These are phyloP conservation scores for Hygrophorus russula DNA, from an alignment of 768 basidiomycete species.

Conservation along the genomic window DNA sequence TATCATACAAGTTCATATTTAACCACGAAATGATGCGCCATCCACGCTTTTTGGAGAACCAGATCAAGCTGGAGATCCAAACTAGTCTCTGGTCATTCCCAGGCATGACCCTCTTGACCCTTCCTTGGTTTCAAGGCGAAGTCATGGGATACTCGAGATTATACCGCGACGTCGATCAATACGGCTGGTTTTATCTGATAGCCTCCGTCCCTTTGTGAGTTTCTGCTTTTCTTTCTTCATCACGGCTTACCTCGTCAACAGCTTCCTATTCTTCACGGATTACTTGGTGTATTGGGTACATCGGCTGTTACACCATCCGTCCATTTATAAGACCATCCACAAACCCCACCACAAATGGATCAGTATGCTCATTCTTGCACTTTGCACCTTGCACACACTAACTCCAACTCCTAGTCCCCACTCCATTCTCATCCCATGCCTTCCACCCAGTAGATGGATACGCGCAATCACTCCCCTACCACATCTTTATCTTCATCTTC, in stretches of 20 bases:
- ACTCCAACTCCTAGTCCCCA: conserved; percentile 56
- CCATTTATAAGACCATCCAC: conserved; percentile 83
- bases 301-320: conserved; percentile 74
- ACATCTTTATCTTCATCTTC: conserved; percentile 82
- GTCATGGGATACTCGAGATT: conserved; percentile 74
- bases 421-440: conserved; percentile 94
- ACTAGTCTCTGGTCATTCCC: conserved; percentile 71
- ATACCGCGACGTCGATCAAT: conserved; percentile 70
- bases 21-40: conserved; percentile 94
- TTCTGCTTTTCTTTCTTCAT: conserved; percentile 2
- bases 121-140: conserved; percentile 93
- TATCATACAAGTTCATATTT: conserved; percentile 82
- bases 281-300: conserved; percentile 97
- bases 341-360: conserved; percentile 99
- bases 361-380: conserved; percentile 40
- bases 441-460: conserved; percentile 97
- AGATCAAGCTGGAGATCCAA: conserved; percentile 72
- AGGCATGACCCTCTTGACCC: conserved; percentile 66
- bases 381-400: conserved; percentile 1
- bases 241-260: conserved; percentile 13
- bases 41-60: conserved; percentile 86
- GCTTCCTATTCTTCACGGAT: conserved; percentile 84
- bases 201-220: conserved; percentile 62
- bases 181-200: conserved; percentile 64
- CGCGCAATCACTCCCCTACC: conserved; percentile 89